These are phyloP conservation scores for Talaromyces pinophilus DNA, from an alignment of 2,329 filamentous ascomycete genomes.

Conservation along the genomic window DNA sequence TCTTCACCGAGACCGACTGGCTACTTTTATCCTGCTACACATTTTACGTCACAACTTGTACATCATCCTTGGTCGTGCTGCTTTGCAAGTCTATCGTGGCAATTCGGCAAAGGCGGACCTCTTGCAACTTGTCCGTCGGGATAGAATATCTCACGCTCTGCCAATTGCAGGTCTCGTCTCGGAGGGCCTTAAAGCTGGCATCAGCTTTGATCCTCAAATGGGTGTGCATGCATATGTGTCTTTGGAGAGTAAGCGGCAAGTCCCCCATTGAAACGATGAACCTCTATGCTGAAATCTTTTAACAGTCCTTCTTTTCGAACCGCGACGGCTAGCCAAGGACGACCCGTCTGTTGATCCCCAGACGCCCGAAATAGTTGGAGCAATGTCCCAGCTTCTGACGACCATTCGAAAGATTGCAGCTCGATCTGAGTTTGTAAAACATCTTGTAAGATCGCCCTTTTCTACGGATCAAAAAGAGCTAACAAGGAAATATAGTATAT, in stretches of 20 bases:
- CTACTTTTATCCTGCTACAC: conserved; percentile 7
- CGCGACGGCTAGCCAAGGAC: background rate
- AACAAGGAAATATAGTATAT: background rate
- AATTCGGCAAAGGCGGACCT: background rate
- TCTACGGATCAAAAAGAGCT: background rate
- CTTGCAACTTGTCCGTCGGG: background rate
- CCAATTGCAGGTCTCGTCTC: conserved; percentile 8
- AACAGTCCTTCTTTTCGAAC: conserved; percentile 11
- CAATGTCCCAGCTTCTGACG: background rate
- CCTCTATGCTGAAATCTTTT: background rate
- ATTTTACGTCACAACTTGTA: conserved; percentile 9
- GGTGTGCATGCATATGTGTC: conserved; percentile 6
- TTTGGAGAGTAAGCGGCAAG: background rate
- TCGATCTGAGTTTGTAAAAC: background rate
- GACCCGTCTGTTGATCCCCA: background rate
- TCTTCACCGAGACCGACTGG: background rate
- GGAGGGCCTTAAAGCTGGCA: conserved; percentile 7
- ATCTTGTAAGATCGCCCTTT: background rate
- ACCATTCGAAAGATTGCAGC: conserved; percentile 2
- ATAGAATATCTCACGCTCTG: conserved; percentile 1
- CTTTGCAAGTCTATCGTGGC: background rate
- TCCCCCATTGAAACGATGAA: background rate
- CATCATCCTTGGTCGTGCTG: conserved; percentile 6
- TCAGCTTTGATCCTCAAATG: background rate
- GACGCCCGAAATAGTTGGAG: background rate